A percentile compares a stretch with the other conserved stretches of the same genome.
phyloP scores from a whole-genome alignment of 2,329 filamentous ascomycete species.

The Alternaria brassicicola region DNA sequence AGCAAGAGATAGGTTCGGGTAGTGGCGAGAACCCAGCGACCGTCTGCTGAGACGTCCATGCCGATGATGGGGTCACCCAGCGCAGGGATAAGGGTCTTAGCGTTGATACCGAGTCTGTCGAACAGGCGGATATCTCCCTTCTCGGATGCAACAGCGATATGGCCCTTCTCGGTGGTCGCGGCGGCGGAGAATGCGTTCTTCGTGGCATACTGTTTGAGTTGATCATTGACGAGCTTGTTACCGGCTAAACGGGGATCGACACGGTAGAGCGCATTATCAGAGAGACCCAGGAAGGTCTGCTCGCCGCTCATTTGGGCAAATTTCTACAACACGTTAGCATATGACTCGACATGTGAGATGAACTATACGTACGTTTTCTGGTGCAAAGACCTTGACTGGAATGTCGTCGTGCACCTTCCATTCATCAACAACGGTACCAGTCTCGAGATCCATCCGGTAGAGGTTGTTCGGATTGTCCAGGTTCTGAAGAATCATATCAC shows the following conservation, averaged over 20 bases:
- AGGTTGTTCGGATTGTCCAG: constrained; percentile 82
- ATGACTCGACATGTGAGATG: background rate
- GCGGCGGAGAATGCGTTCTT: constrained; percentile 98
- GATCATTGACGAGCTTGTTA: constrained; percentile 88
- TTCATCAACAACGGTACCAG: constrained; percentile 96
- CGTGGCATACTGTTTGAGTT: constrained; percentile 93
- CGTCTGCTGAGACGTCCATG: constrained; percentile 92
- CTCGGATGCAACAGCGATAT: constrained; percentile 95
- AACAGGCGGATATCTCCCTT: constrained; percentile 98
- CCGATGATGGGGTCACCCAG: constrained; percentile 94
- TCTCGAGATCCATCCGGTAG: constrained; percentile 97
- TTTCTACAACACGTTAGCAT: constrained; percentile 64
- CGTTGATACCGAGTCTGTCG: constrained; percentile 93
- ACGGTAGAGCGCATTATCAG: constrained; percentile 89
- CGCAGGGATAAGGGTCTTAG: constrained; percentile 95
- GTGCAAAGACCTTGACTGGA: constrained; percentile 86
- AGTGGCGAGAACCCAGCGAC: constrained; percentile 92
- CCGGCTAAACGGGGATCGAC: constrained; percentile 89
- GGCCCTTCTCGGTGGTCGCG: constrained; percentile 94
- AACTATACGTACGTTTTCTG: constrained; percentile 69
- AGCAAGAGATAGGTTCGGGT: constrained; percentile 93
- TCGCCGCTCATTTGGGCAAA: constrained; percentile 96
- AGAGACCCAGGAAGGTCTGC: constrained; percentile 93
- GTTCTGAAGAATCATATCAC: constrained; percentile 88
- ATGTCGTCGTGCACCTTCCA: constrained; percentile 99